A percentile compares a stretch with the other conserved stretches of the same genome.
These are phyloP conservation scores for Tricholoma saponaceum DNA, from an alignment of 768 basidiomycete species.

Conservation along the genomic window DNA sequence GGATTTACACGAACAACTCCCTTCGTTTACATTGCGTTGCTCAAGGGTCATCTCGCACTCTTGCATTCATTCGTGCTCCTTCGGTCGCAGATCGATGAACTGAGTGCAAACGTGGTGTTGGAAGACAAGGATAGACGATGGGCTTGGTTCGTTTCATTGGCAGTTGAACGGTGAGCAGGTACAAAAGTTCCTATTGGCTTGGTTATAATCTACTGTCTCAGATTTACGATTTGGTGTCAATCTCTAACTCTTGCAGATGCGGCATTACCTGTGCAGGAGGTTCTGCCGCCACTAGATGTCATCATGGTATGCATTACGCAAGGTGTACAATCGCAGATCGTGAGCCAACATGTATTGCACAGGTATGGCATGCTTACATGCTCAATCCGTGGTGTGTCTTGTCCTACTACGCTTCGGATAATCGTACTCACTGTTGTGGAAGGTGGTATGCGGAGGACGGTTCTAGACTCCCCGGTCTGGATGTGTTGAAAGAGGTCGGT, in stretches of 20 bases:
- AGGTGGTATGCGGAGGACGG: conserved; percentile 13
- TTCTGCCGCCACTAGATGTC: conserved; percentile 1
- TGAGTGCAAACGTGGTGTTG: neutral
- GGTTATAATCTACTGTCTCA: neutral
- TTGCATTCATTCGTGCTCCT: conserved; percentile 8
- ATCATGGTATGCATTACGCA: neutral
- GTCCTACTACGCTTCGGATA: neutral
- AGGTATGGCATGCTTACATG: conserved; percentile 16
- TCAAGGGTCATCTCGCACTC: conserved; percentile 12
- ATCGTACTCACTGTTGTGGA: neutral
- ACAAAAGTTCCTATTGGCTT: conserved; percentile 2
- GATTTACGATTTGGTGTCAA: conserved; percentile 1
- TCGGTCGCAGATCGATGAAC: conserved; percentile 5
- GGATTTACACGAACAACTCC: neutral
- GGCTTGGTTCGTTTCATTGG: too few relatives aligned
- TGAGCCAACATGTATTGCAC: neutral
- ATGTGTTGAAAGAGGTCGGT: neutral
- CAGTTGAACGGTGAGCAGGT: too few relatives aligned
- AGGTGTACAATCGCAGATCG: neutral
- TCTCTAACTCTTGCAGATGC: neutral
- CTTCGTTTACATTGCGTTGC: conserved; percentile 5
- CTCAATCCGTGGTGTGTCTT: conserved; percentile 10
- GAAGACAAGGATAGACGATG: too few relatives aligned
- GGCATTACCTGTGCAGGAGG: neutral
- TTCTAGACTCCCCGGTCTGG: neutral